Base-by-base conservation (phyloP, 129 eudicot species). In the Erigeron canadensis region DNA sequence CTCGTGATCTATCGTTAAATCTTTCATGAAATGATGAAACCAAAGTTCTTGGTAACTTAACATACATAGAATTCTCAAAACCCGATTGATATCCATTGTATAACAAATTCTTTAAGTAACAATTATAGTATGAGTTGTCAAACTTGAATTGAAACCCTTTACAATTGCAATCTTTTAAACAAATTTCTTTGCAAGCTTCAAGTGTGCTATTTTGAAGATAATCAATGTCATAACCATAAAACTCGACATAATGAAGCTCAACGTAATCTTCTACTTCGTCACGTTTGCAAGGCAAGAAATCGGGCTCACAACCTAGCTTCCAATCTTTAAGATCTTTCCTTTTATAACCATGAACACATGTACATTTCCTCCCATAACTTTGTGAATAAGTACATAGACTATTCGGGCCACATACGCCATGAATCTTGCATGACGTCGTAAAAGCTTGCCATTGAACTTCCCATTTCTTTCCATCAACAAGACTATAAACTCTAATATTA, bases 401-500 rank as follows among this genome's bases (percentile, higher is more conserved):
- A 45, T 86, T 76, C 4, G 50, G 70, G 17, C 90, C 87, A 73
- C 90, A 85, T 8, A 72, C 42, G 6, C 90, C 90, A 57, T 85
- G 86, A 51, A 72, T 65, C 41, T 18, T 72, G 64, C 90, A 85
- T 0, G 80, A 58, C 0, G 12, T 10, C 2, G 73, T 40, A 17
- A 65, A 38, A 2, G 77, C 82, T 72, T 81, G 80, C 89, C 89
- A 85, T 11, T 70, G 23, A 47, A 81, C 82, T 18, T 46, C 70
- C 86, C 84, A 85, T 8, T 9, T 67, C 42, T 41, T 50, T 12
- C 16, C 22, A 2, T 53, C 43, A 39, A 69, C 57, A 34, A 75
- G 71, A 34, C 83, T 87, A 71, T 84, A 81, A 34, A 84, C 63
- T 37, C 89, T 69, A 16, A 82, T 63, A 67, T 84, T 84, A 4